Conservation (phyloP, 1,139 yeast species). For the Eremothecium sinecaudum region DNA sequence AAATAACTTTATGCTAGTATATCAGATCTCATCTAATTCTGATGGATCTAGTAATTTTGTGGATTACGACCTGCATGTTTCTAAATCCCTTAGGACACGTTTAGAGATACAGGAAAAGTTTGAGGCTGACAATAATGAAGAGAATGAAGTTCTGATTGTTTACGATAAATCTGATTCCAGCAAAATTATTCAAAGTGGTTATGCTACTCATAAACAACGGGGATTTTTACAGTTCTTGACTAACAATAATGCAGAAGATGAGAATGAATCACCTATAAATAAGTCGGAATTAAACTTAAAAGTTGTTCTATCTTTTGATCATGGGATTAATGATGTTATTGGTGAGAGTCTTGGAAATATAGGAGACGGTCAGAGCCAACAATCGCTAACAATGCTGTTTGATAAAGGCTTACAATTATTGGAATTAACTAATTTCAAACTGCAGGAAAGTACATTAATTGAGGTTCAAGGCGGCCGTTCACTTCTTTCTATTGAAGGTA, state of each 20-base stretch:
- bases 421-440: constrained; percentile 29
- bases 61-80: constrained; percentile 26
- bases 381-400: constrained; percentile 32
- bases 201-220: constrained; percentile 31
- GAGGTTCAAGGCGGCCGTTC: constrained; percentile 22
- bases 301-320: constrained; percentile 38
- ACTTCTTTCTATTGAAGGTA: constrained; percentile 28
- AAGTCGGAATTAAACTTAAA: constrained; percentile 35
- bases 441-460: constrained; percentile 21
- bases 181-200: constrained; percentile 40
- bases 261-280: constrained; percentile 30
- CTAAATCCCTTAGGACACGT: constrained; percentile 1
- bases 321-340: constrained; percentile 33
- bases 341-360: constrained; percentile 19
- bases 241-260: constrained; percentile 12
- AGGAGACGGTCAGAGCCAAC: constrained; percentile 16
- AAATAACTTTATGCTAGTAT: constrained; percentile 24
- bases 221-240: constrained; percentile 27
- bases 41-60: constrained; percentile 18
- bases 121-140: constrained; percentile 17
- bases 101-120: constrained; percentile 2
- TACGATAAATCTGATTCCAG: constrained; percentile 32
- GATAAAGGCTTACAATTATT: constrained; percentile 36
- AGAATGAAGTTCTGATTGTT: constrained; percentile 36
- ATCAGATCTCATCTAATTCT: constrained; percentile 23